Evolutionary conservation across 2,329 filamentous ascomycete genomes (phyloP), one percentile per base, ranked within the genome.

Genomic region (Gyromitra esculenta): DNA sequence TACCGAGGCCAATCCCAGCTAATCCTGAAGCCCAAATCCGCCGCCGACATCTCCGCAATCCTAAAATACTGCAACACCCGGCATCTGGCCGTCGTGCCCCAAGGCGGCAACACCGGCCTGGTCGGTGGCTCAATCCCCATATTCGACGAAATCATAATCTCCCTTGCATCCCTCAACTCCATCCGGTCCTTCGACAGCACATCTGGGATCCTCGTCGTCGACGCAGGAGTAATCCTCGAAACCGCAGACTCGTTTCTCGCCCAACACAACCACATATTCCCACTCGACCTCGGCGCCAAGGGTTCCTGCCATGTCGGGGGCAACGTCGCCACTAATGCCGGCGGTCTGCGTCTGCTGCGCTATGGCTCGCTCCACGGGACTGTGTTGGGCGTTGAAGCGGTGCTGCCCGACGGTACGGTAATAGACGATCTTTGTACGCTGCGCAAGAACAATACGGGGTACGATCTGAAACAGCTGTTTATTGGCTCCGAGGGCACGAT

Each of bases 381-480:
- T 73, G 93, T 98, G 1, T 87, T 99, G 15, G 96, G 96, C 35
- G 87, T 99, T 66, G 95, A 99, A 85, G 96, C 92, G 21, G 96
- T 99, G 7, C 87, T 99, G 52, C 93, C 96, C 0, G 93, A 99
- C 82, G 96, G 96, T 69, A 97, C 94, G 5, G 88, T 99, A 80
- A 87, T 99, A 59, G 90, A 98, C 81, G 94, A 97, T 81, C 89
- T 99, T 41, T 91, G 89, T 80, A 94, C 89, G 76, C 87, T 99
- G 74, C 90, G 96, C 80, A 99, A 99, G 87, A 98, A 99, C 87
- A 99, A 99, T 86, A 99, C 96, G 1, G 96, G 96, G 37, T 99
- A 98, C 84, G 96, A 99, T 83, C 85, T 97, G 73, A 97, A 97
- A 86, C 95, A 97, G 84, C 88, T 97, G 45, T 97, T 99, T 83